Base-by-base conservation (phyloP, 140 eudicot genomes). In the Stevia rebaudiana region DNA sequence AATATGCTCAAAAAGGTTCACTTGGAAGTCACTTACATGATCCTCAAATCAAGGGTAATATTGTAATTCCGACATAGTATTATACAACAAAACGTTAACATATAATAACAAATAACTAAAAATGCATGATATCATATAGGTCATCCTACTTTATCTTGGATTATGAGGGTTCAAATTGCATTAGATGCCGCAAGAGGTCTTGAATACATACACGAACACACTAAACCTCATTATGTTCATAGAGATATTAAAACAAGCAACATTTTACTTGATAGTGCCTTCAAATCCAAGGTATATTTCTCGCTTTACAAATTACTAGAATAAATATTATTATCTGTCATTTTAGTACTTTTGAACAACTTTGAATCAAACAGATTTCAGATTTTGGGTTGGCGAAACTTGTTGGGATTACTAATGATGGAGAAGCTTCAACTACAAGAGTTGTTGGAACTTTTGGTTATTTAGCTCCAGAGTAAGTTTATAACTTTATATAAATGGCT, bases 361-460 rank as follows among this genome's bases (percentile, higher is more conserved):
- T 61, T 55, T 78, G 19, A 15, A 13, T 63, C 19, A 11, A 72
- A 63, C 67, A 92, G 98, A 85, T 92, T 70, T 88, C 98, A 39
- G 96, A 92, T 72, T 92, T 92, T 75, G 98, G 98, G 48, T 65
- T 92, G 75, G 84, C 98, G 43, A 92, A 92, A 63, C 98, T 92
- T n/a, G 89, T 92, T 62, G 88, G 85, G 36, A 79, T 51, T 55
- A 74, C 94, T 17, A 76, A 76, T 54, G 98, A 88, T 2, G 91
- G 82, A 19, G 96, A 92, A 75, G 87, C 79, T 58, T 85, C 96
- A 23, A 85, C 84, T 37, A 92, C 95, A 37, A 79, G 90, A 77
- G 96, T 92, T 43, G 98, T 92, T 46, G 98, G 98, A 70, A 92
- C 98, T 24, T 88, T 77, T 55, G 98, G 98, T 61, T 92, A 92